Conservation (phyloP, 2,329 filamentous ascomycete genomes). For the Fusarium sp. region DNA sequence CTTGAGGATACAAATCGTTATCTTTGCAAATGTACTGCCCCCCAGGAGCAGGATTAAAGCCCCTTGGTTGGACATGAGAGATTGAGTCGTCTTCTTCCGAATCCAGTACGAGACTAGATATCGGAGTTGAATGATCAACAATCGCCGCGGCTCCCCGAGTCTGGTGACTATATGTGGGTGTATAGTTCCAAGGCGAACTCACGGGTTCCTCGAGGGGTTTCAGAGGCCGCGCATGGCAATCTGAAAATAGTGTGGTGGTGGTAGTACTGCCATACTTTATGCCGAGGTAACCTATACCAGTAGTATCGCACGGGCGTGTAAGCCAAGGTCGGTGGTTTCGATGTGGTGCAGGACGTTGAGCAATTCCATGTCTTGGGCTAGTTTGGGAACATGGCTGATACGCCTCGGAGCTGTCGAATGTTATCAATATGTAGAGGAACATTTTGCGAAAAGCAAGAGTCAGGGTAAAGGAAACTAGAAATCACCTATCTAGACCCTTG, state of each 20-base stretch:
- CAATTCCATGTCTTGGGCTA: conserved; percentile 31
- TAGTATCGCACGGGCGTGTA: conserved; percentile 45
- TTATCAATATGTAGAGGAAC: conserved; percentile 45
- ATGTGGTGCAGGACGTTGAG: conserved; percentile 29
- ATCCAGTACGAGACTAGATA: neutral
- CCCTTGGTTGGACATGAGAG: neutral
- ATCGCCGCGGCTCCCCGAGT: neutral
- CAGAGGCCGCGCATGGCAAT: conserved; percentile 46
- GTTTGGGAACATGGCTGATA: conserved; percentile 48
- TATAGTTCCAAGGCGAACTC: neutral
- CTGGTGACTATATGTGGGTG: neutral
- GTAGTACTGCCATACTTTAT: conserved; percentile 18
- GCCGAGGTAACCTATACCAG: conserved; percentile 39
- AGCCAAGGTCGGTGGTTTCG: conserved; percentile 48
- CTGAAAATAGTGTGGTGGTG: conserved; percentile 27
- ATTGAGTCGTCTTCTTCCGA: conserved; percentile 2
- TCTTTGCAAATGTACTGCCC: neutral
- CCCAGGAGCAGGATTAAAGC: conserved; percentile 16
- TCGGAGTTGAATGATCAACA: neutral
- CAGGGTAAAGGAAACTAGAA: conserved; percentile 35
- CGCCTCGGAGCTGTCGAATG: conserved; percentile 42
- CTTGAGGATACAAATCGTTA: neutral
- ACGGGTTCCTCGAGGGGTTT: neutral
- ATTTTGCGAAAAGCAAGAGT: conserved; percentile 35
- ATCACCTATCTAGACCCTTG: conserved; percentile 8